Conservation (phyloP, 1,139 yeast genomes). For the Pichia sp. region DNA sequence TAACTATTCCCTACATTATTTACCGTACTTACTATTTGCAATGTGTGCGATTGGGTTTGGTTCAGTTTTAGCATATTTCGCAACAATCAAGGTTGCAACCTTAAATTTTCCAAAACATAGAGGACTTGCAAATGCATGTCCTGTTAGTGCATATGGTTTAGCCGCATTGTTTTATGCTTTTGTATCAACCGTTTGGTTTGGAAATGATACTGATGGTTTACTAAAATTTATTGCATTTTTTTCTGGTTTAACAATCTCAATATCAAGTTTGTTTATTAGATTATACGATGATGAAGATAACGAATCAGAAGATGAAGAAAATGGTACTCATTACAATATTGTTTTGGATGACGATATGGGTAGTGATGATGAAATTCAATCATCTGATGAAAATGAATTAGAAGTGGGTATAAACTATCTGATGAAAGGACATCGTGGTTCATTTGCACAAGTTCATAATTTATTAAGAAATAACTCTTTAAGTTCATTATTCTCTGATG, state of each 20-base stretch:
- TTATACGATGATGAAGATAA: constrained; percentile 22
- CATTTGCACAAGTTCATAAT: constrained; percentile 28
- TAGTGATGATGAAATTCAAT: not conserved
- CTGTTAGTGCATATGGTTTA: constrained; percentile 51
- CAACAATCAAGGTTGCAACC: constrained; percentile 63
- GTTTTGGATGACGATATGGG: constrained; percentile 2
- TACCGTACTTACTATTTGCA: constrained; percentile 39
- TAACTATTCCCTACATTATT: constrained; percentile 27
- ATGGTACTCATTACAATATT: not conserved
- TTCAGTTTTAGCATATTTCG: constrained; percentile 55
- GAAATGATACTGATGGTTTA: constrained; percentile 37
- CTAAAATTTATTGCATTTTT: constrained; percentile 27
- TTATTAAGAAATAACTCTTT: constrained; percentile 21
- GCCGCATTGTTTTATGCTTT: constrained; percentile 32
- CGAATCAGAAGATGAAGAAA: constrained; percentile 1
- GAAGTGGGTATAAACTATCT: constrained; percentile 23
- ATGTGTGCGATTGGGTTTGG: constrained; percentile 57
- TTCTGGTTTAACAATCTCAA: constrained; percentile 26
- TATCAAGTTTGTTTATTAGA: constrained; percentile 26
- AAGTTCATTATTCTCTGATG: constrained; percentile 26
- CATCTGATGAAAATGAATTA: constrained; percentile 6
- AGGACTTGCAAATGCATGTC: constrained; percentile 60
- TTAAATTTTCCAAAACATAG: constrained; percentile 63
- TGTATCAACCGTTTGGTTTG: constrained; percentile 40
- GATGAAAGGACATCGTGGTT: constrained; percentile 31